Evolutionary conservation across 257 asterid genomes (phyloP), one percentile per base, ranked within the genome.

Genomic region (Galeopsis tetrahit): DNA sequence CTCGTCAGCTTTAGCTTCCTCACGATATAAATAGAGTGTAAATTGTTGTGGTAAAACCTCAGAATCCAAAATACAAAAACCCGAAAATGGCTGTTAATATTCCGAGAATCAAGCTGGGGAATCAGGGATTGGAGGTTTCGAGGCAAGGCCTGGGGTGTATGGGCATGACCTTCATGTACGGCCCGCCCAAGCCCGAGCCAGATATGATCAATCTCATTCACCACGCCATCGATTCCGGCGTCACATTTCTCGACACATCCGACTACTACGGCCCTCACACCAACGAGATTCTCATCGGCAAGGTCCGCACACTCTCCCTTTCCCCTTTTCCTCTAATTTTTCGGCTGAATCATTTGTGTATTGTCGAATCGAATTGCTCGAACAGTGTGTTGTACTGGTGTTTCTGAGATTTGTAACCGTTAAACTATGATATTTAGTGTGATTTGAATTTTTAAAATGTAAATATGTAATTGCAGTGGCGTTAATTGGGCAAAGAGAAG

Each of bases 61-160:
- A 21, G 28, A 21, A 21, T 21, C 28, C 28, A 21, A 21, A 21
- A 21, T 21, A 0, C 28, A 21, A 21, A 21, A 21, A 21, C 28
- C 28, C 28, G 28, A 21, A 21, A 21, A 78, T 75, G 84, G 84
- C 70, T 4, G 74, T 32, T 69, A 70, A 10, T 28, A 75, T 75
- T 63, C 76, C 72, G 72, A 80, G 75, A n/a, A 66, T 75, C 3
- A 80, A 75, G 69, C 66, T 80, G 69, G 84, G 84, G n/a, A 75
- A 77, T 34, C 78, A 75, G 53, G 84, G 84, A 0, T 63, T 80
- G 7, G 69, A 75, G 56, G 81, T 80, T 0, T 80, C 84, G 13
- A 71, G 75, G 58, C 84, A 75, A 66, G 84, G 84, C 17, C 78
- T 80, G 53, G 84, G 84, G 9, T 80, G 84, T 56, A 71, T 75